Base-by-base conservation (phyloP, 2,329 filamentous ascomycete species). In the Phialophora macrospora region DNA sequence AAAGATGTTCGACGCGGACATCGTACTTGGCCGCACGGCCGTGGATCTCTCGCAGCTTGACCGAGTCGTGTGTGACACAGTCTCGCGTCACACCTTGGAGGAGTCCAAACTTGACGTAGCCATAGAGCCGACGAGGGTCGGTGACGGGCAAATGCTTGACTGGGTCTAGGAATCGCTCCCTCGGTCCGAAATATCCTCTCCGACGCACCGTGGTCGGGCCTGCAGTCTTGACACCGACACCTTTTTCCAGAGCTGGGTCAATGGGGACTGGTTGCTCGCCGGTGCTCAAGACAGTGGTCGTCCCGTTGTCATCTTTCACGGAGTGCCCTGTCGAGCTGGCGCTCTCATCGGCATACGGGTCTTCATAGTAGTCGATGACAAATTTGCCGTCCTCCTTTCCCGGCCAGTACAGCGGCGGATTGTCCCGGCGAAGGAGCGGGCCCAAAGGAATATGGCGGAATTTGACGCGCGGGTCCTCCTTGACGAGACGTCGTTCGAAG, bases 1-100 rank as follows among this genome's bases (percentile, higher is more conserved):
- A 83, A 26, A 77, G 77, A 76, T 90, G 86, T 78, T 91, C 88
- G 61, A 88, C 86, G 73, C 90, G 85, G 74, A 90, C 89, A 69
- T 85, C 79, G 73, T 90, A 90, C 75, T 90, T 88, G 66, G 80
- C 75, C 11, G 88, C 88, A 60, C 83, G 75, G 38, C 80, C 80
- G 75, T 92, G 65, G 44, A 62, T 24, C 4, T 12, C 48, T 20
- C 49, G 44, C 28, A 38, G 49, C 30, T n/a, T 52, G 46, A 32
- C 62, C 48, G 48, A 57, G 24, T 60, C 30, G 62, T 55, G 55
- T 7, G 26, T 38, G 22, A 64, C 38, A 12, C 55, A 44, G 44
- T 64, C 62, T 9, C 54, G 41, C 5, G 55, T 56, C 11, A 64
- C 55, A 11, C 62, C 62, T 14, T 67, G 64, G 0, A 67, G 56